Base-by-base conservation (phyloP, 805 yeast genomes). In the Suhomyces canberraensis region DNA sequence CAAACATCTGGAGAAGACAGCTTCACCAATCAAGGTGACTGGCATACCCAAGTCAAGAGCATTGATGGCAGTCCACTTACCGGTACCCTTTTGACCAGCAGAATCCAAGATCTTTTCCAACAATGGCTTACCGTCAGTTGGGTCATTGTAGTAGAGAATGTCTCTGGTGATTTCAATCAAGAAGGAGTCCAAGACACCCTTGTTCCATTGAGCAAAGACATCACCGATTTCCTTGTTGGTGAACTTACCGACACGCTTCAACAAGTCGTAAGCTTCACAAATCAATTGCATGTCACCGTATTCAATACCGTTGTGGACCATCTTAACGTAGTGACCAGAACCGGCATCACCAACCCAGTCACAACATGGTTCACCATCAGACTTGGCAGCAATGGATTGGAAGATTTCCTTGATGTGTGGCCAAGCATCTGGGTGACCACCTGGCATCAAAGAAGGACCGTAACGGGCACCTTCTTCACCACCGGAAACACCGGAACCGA, bases 341-440 rank as follows among this genome's bases (percentile, higher is more conserved):
- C 98, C 98, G 44, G 95, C 96, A 54, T 91, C 95, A 60, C 98
- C 98, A 56, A 91, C 97, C 98, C 98, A 91, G 80, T 91, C 98
- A 75, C 98, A 91, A 75, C 98, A 91, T 63, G 98, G 96, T 75
- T 93, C 97, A 56, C 96, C 96, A 61, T 93, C 96, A 45, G 95
- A 69, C 76, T 91, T 89, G 64, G 98, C 98, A 39, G 97, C 73
- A 56, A 93, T 85, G 38, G 90, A 79, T 74, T 91, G 98, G 88
- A 91, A 89, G 60, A 91, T 93, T 46, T 80, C 82, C 81, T 91
- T 91, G 63, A 91, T 85, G 72, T 87, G 95, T 52, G 98, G 98
- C 98, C 98, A 91, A 48, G 98, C 98, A 58, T 86, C 96, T 54
- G 74, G 78, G 62, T 88, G 85, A 65, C 98, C 98, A 81, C 98